phyloP scores from a whole-genome alignment of 192 early-diverging fungal genomes.

The Jimgerdemannia flammicorona region DNA sequence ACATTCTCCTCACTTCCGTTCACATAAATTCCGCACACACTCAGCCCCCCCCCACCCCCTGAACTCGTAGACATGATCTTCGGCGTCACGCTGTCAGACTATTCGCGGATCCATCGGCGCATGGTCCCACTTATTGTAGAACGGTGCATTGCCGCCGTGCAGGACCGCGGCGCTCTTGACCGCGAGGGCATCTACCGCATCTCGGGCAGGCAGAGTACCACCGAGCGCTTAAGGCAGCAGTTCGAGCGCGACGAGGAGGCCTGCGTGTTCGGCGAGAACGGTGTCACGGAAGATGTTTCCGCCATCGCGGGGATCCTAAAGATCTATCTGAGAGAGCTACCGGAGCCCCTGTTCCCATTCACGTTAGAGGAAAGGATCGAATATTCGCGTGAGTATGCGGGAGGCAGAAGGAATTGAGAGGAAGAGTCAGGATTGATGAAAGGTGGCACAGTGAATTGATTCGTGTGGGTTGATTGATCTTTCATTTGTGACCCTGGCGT shows the following conservation, averaged over 20 bases:
- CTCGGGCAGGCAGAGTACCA: slow-evolving; percentile 26
- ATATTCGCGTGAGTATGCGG: slow-evolving; percentile 45
- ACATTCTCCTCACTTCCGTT: not conserved
- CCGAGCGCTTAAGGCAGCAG: slow-evolving; percentile 21
- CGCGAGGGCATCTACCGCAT: slow-evolving; percentile 36
- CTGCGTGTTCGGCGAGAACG: slow-evolving; percentile 15
- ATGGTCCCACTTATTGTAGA: slow-evolving; percentile 25
- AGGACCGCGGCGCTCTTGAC: slow-evolving; percentile 23
- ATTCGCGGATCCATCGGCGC: slow-evolving; percentile 13
- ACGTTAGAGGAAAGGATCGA: slow-evolving; percentile 43
- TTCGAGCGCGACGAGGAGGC: slow-evolving; percentile 33
- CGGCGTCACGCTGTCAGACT: slow-evolving; percentile 26
- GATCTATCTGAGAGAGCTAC: slow-evolving; percentile 60
- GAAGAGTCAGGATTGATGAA: no score
- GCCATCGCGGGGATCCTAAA: slow-evolving; percentile 61
- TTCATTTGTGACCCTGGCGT: not conserved
- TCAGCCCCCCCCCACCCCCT: not conserved
- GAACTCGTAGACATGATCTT: slow-evolving; percentile 23
- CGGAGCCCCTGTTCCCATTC: slow-evolving; percentile 58
- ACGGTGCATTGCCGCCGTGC: slow-evolving; percentile 23
- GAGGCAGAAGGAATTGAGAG: no score
- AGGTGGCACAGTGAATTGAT: no score
- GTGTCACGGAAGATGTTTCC: slow-evolving; percentile 47
- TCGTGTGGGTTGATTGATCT: not conserved
- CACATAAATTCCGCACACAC: no score